Base-by-base conservation (phyloP, 75 land plant genomes). In the Pinus tabuliformis region DNA sequence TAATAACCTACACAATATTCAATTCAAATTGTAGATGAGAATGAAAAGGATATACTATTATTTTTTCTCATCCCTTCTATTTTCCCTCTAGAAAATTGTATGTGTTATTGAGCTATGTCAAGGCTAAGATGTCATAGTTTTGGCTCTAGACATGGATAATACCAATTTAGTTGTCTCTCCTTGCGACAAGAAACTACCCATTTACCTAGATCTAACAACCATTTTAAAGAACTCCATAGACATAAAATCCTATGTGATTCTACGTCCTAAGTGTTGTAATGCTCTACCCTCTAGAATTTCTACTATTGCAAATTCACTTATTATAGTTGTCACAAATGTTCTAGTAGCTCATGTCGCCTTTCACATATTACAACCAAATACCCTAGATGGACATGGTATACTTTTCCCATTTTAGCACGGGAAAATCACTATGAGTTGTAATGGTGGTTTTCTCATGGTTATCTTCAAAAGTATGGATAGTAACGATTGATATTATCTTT, bases 281-380 rank as follows among this genome's bases (percentile, higher is more conserved):
- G 83, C 95, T 61, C 99, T 98, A 72, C 96, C 98, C 74, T 84
- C 94, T 76, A 89, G 95, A 20, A 84, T 97, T 58, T 85, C 66
- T 80, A 91, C 95, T 65, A 82, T 95, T 22, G 79, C 83, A 76
- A 98, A 95, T 75, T 79, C 94, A 74, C 95, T 65, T 30, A 77
- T 95, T 33, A 84, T 89, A 72, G 87, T 90, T 15, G 92, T 90
- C 74, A 76, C 74, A 62, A 83, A 87, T 79, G 89, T 89, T 45
- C 99, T 98, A 37, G 84, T 92, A 11, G 92, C 91, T 59, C 86
- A 82, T 83, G 80, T 97, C 26, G 95, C 96, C 57, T 80, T 84
- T 62, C 99, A 97, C 78, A 93, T 84, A 74, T 97, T 98, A 98
- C 99, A 97, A 75, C 95, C 99, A 66, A 95, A 95, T 76, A 95